Percentiles rank a stretch among this genome's conserved stretches.
Evolutionary conservation across 2,329 filamentous ascomycete species (phyloP).

Genomic region (Aspergillus sp.): DNA sequence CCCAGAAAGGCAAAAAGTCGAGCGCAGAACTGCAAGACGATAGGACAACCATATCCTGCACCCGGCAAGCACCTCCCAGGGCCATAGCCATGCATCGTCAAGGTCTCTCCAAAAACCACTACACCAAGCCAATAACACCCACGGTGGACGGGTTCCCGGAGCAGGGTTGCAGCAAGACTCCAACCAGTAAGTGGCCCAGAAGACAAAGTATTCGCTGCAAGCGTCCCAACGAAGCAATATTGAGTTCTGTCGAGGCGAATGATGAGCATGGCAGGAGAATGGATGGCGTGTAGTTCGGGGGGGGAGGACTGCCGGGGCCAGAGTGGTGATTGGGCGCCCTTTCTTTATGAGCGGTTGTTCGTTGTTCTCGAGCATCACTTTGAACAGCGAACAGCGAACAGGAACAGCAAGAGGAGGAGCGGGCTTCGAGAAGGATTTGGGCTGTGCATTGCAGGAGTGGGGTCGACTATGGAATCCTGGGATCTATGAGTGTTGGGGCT

Average conservation of each 20-base stretch:
- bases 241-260: neutral
- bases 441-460: slow-evolving; percentile 21
- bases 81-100: neutral
- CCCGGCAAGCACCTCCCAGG: neutral
- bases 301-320: neutral
- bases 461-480: neutral
- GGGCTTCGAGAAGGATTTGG: slow-evolving; percentile 25
- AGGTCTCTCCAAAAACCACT: neutral
- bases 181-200: neutral
- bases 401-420: neutral
- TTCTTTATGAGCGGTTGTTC: slow-evolving; percentile 11
- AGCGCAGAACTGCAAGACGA: neutral
- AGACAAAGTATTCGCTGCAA: slow-evolving; percentile 3
- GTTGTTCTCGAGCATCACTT: slow-evolving; percentile 22
- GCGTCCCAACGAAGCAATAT: slow-evolving; percentile 6
- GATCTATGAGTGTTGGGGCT: neutral
- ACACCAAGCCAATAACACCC: neutral
- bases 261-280: neutral
- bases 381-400: slow-evolving; percentile 13
- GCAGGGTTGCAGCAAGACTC: neutral
- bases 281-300: slow-evolving; percentile 1
- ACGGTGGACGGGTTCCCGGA: neutral
- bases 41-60: neutral
- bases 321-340: slow-evolving; percentile 20
- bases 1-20: neutral